phyloP scores from a whole-genome alignment of 2,329 filamentous ascomycete genomes.

The Trichoderma sp. region DNA sequence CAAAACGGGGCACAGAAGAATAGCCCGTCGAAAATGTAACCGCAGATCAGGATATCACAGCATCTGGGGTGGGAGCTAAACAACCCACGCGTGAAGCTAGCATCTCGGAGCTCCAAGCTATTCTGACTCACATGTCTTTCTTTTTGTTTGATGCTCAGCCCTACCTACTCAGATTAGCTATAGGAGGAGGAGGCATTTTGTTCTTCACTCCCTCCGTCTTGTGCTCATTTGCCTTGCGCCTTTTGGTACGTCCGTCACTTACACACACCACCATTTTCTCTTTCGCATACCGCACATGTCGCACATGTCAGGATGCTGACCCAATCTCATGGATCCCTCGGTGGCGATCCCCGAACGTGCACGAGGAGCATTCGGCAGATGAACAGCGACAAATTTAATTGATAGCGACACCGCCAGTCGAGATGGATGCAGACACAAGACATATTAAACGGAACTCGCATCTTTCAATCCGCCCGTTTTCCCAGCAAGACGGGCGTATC shows the following conservation, averaged over 20 bases:
- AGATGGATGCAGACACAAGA: not conserved
- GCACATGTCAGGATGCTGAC: slow-evolving; percentile 15
- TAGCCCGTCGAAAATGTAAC: slow-evolving; percentile 4
- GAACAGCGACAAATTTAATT: not conserved
- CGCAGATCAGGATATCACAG: not conserved
- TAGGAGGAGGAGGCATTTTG: not conserved
- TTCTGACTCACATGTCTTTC: slow-evolving; percentile 1
- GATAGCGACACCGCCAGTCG: slow-evolving; percentile 15
- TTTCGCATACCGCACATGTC: not conserved
- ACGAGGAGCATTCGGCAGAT: not conserved
- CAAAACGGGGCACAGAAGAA: not conserved
- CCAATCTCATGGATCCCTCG: slow-evolving; percentile 5
- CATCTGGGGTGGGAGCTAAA: not conserved
- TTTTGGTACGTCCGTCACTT: not conserved
- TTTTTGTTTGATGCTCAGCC: not conserved
- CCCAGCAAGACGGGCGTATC: not conserved
- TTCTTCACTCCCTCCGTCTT: not conserved
- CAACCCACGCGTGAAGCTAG: not conserved
- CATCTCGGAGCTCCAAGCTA: not conserved
- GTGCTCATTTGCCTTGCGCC: not conserved
- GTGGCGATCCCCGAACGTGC: not conserved
- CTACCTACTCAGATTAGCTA: not conserved
- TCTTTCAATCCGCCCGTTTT: not conserved
- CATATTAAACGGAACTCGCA: not conserved
- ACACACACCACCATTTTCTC: not conserved